A percentile compares a stretch with the other conserved stretches of the same genome.
phyloP scores from a whole-genome alignment of 2,329 filamentous ascomycete genomes.

The Sporothrix pallida region DNA sequence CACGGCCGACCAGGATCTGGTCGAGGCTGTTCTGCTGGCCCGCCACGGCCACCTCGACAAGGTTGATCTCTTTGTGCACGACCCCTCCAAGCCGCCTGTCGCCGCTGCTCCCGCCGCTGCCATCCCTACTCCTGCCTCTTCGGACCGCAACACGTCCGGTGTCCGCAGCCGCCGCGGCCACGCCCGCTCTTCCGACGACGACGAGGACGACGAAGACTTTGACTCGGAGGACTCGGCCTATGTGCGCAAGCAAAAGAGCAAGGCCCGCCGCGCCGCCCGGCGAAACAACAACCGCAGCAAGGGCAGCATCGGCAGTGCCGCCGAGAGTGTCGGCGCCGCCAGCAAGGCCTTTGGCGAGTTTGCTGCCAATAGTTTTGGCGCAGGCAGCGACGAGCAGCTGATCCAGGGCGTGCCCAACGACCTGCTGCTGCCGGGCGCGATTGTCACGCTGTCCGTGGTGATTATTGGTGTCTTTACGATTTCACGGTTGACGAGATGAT shows the following conservation, averaged over 20 bases:
- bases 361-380: slow-evolving; percentile 31
- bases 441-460: slow-evolving; percentile 92
- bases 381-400: slow-evolving; percentile 65
- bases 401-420: slow-evolving; percentile 95
- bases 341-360: slow-evolving; percentile 36
- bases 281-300: slow-evolving; percentile 38
- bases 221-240: slow-evolving; percentile 45
- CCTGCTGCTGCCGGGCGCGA: slow-evolving; percentile 87
- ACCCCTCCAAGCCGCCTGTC: slow-evolving; percentile 88
- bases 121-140: slow-evolving; percentile 53
- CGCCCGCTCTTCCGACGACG: slow-evolving; percentile 45
- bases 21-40: slow-evolving; percentile 86
- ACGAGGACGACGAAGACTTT: slow-evolving; percentile 57
- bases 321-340: slow-evolving; percentile 20
- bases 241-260: slow-evolving; percentile 16
- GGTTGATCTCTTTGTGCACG: slow-evolving; percentile 95
- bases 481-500: slow-evolving; percentile 64
- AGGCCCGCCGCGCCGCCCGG: slow-evolving; percentile 44
- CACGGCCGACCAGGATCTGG: slow-evolving; percentile 89
- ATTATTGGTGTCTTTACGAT: slow-evolving; percentile 94
- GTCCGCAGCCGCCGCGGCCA: slow-evolving; percentile 27
- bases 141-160: slow-evolving; percentile 22
- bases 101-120: slow-evolving; percentile 58
- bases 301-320: slow-evolving; percentile 37
- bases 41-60: slow-evolving; percentile 81